Conservation (phyloP, 768 basidiomycete species). For the Suillus discolor region DNA sequence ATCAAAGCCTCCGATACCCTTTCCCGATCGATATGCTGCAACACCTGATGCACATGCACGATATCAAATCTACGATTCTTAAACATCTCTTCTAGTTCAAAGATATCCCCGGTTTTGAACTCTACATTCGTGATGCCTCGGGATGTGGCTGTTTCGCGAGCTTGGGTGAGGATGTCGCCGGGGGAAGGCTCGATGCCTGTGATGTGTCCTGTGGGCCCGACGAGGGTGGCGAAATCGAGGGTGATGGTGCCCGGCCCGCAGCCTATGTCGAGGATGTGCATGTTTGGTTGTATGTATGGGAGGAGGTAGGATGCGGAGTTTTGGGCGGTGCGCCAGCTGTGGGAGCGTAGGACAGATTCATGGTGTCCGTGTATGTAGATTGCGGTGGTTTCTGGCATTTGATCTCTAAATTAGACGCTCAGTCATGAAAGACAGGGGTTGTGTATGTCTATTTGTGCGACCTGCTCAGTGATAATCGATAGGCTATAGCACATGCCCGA, state of each 20-base stretch:
- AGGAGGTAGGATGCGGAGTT: constrained; percentile 47
- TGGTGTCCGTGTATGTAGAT: constrained; percentile 31
- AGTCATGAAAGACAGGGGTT: too few relatives aligned
- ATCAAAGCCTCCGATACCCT: constrained; percentile 33
- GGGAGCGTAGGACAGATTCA: constrained; percentile 37
- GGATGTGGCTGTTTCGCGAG: constrained; percentile 29
- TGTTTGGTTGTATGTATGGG: constrained; percentile 35
- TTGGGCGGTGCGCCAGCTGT: constrained; percentile 39
- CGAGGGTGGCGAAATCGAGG: constrained; percentile 40
- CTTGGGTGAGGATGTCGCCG: constrained; percentile 36
- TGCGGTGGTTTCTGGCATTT: constrained; percentile 10
- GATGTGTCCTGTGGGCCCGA: constrained; percentile 41
- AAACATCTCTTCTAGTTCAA: constrained; percentile 40
- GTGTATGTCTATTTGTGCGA: too few relatives aligned
- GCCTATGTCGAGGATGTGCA: constrained; percentile 51
- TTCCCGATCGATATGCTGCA: constrained; percentile 49
- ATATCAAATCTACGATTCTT: constrained; percentile 42
- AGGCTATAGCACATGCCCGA: too few relatives aligned
- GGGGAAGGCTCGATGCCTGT: constrained; percentile 43
- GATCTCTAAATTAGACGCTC: background rate
- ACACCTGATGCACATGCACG: constrained; percentile 51
- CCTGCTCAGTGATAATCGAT: too few relatives aligned
- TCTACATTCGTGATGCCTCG: constrained; percentile 39
- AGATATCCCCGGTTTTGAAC: constrained; percentile 43
- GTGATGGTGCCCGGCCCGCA: constrained; percentile 58